phyloP scores from a whole-genome alignment of 2,329 filamentous ascomycete species.

The Arthrobotrys iridis region DNA sequence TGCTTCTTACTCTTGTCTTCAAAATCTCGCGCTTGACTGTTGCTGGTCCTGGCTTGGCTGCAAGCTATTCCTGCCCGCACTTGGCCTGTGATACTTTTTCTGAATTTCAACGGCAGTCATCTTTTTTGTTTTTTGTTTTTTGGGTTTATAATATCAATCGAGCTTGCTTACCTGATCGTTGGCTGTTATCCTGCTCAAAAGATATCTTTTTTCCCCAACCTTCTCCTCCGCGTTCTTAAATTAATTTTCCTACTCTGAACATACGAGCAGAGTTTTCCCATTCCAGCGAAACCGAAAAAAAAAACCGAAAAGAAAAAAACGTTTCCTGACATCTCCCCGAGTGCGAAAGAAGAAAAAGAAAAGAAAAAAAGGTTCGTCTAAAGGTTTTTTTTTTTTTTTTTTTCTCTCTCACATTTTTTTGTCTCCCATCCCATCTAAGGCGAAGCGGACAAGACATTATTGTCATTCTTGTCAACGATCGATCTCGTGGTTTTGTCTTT shows the following conservation, averaged over 20 bases:
- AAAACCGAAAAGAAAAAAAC: constrained; percentile 8
- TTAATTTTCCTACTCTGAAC: constrained; percentile 31
- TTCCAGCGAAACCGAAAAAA: constrained; percentile 19
- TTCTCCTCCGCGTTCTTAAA: constrained; percentile 49
- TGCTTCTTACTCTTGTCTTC: constrained; percentile 26
- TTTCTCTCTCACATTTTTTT: constrained; percentile 28
- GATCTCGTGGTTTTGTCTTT: constrained; percentile 34
- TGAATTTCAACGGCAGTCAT: constrained; percentile 17
- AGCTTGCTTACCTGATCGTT: constrained; percentile 53
- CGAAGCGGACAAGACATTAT: background rate
- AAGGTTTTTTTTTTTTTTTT: constrained; percentile 23
- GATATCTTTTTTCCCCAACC: constrained; percentile 45
- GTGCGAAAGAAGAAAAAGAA: constrained; percentile 19
- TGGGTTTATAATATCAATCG: constrained; percentile 48
- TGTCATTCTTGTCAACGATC: constrained; percentile 37
- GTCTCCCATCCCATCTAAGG: constrained; percentile 28
- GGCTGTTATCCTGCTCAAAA: constrained; percentile 52
- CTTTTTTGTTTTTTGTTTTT: too few relatives aligned
- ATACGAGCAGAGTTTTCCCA: constrained; percentile 21
- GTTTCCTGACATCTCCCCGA: constrained; percentile 15
- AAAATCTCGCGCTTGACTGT: constrained; percentile 24
- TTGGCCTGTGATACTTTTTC: constrained; percentile 51
- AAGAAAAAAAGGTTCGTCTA: constrained; percentile 49
- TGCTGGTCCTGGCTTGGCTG: background rate
- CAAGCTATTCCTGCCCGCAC: constrained; percentile 29